phyloP scores from a whole-genome alignment of 176 grass and related monocot species.

The Triticum dicoccoides region DNA sequence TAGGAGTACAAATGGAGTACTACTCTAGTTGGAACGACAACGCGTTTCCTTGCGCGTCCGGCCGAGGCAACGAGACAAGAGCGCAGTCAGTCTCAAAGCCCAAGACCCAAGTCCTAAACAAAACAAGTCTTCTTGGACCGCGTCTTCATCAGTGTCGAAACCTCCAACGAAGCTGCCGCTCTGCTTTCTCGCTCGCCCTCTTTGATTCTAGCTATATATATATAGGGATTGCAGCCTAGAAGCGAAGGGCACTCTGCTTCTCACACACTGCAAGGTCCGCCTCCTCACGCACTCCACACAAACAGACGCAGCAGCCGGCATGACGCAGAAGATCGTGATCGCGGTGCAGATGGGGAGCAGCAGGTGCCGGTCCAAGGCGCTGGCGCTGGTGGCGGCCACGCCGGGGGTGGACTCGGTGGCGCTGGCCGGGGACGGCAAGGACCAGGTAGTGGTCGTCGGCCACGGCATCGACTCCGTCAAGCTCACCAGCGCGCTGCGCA shows the following conservation, averaged over 20 bases:
- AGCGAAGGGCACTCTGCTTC: neutral
- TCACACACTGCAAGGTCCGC: neutral
- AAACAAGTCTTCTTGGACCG: too few relatives aligned
- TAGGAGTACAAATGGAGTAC: too few relatives aligned
- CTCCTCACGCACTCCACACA: neutral
- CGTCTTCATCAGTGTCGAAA: too few relatives aligned
- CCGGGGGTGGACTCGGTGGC: slow-evolving; percentile 36
- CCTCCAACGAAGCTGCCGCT: too few relatives aligned
- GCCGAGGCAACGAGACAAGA: too few relatives aligned
- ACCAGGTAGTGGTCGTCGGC: slow-evolving; percentile 46
- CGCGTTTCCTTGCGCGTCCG: too few relatives aligned
- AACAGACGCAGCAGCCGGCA: neutral
- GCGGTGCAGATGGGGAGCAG: slow-evolving; percentile 45
- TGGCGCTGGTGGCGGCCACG: slow-evolving; percentile 30
- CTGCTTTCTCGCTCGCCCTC: neutral
- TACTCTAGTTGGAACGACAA: too few relatives aligned
- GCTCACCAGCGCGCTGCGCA: slow-evolving; percentile 40
- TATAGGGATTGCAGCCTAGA: neutral
- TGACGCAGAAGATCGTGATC: slow-evolving; percentile 55
- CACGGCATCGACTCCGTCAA: slow-evolving; percentile 47
- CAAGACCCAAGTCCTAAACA: too few relatives aligned
- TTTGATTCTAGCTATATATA: neutral
- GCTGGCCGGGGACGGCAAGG: slow-evolving; percentile 32
- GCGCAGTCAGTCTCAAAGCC: too few relatives aligned
- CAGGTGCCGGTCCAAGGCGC: slow-evolving; percentile 56